Conservation (phyloP, 495 filamentous ascomycete genomes). For the Pseudevernia furfuracea region DNA sequence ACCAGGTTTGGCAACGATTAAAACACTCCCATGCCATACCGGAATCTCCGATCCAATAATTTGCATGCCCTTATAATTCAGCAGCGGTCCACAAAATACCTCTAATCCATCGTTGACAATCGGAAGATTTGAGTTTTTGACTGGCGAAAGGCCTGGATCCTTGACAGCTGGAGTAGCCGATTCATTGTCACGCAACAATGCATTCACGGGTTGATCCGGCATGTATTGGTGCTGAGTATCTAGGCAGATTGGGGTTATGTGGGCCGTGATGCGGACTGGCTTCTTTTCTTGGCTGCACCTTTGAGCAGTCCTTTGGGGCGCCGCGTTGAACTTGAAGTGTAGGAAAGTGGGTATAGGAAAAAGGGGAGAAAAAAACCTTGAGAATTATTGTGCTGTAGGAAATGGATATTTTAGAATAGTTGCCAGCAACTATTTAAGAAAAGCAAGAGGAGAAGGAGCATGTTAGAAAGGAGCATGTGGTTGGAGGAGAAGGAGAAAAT, state of each 20-base stretch:
- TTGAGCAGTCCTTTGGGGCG: background rate
- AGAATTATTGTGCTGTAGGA: background rate
- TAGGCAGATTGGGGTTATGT: background rate
- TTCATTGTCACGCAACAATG: background rate
- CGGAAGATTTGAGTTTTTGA: background rate
- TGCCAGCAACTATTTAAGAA: background rate
- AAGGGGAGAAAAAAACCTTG: background rate
- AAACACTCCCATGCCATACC: constrained; percentile 73
- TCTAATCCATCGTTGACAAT: constrained; percentile 41
- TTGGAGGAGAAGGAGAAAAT: no score
- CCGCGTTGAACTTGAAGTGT: background rate
- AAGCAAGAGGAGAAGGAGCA: background rate
- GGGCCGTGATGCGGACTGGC: background rate
- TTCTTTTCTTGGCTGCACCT: background rate
- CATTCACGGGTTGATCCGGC: background rate
- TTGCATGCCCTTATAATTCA: constrained; percentile 82
- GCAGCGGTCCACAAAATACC: constrained; percentile 68
- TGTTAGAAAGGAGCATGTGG: background rate
- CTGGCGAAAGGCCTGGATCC: background rate
- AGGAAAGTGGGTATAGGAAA: background rate
- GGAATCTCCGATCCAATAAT: constrained; percentile 39
- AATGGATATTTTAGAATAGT: background rate
- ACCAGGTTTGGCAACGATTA: constrained; percentile 67
- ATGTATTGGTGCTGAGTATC: background rate
- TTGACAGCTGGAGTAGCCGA: background rate